These are phyloP conservation scores for Kalanchoe fedtschenkoi DNA, from an alignment of 164 flowering plant genomes.

Conservation along the genomic window DNA sequence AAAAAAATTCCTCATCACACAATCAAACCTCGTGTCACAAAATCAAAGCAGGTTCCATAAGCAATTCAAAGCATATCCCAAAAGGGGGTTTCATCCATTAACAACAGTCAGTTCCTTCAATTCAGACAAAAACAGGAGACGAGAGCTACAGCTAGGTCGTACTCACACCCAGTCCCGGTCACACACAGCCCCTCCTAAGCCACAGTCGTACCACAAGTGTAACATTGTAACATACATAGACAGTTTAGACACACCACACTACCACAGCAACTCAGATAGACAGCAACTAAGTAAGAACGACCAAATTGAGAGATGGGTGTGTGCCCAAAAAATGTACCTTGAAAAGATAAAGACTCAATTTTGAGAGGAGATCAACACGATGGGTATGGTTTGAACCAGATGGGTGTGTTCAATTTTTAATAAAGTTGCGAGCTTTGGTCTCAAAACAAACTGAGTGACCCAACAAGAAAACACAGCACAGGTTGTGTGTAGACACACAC, in stretches of 20 bases:
- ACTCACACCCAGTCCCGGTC: too few relatives aligned
- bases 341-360: conserved; percentile 3
- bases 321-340: conserved; percentile 2
- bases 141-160: neutral
- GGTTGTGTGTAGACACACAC: too few relatives aligned
- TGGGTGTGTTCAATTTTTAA: conserved; percentile 2
- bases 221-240: neutral
- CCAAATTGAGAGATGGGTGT: neutral
- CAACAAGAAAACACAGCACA: neutral
- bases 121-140: too few relatives aligned
- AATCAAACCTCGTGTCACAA: too few relatives aligned
- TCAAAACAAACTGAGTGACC: conserved; percentile 1
- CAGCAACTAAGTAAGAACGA: neutral
- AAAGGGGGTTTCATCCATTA: conserved; percentile 2
- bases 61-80: neutral
- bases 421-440: conserved; percentile 5
- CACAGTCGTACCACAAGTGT: neutral
- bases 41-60: neutral
- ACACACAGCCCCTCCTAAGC: too few relatives aligned
- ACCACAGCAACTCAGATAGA: neutral
- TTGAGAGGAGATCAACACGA: conserved; percentile 2
- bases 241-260: too few relatives aligned
- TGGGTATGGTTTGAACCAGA: neutral
- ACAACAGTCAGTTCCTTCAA: neutral
- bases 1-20: neutral